Percentiles rank a stretch among this genome's conserved stretches.
phyloP scores from a whole-genome alignment of 31 red algal species.

The Odonthalia washingtoniensis region DNA sequence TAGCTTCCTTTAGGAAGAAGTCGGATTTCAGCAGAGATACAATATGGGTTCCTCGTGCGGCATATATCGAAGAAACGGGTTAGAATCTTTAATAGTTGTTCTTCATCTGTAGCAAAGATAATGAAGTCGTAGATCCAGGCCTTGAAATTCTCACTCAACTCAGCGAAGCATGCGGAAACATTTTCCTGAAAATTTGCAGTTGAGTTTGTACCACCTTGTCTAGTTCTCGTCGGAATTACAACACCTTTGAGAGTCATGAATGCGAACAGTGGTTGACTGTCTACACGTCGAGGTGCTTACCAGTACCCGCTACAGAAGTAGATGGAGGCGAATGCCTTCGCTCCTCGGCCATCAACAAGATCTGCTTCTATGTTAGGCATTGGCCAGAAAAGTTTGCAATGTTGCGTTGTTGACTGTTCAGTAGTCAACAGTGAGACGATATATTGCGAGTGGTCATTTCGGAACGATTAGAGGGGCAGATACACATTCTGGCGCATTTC shows the following conservation, averaged over 20 bases:
- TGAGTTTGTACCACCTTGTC: constrained; percentile 48
- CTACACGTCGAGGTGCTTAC: too few species aligned
- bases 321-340: too few species aligned
- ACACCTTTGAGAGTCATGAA: constrained; percentile 43
- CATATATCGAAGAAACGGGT: constrained; percentile 47
- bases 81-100: not conserved
- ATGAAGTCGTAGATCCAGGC: constrained; percentile 65
- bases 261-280: too few species aligned
- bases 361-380: constrained; percentile 56
- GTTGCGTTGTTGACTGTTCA: constrained; percentile 38
- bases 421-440: too few species aligned
- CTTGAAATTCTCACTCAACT: constrained; percentile 44
- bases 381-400: constrained; percentile 38
- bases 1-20: constrained; percentile 22
- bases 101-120: constrained; percentile 18
- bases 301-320: too few species aligned
- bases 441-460: too few species aligned
- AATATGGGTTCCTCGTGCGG: not conserved
- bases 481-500: too few species aligned
- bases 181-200: constrained; percentile 36
- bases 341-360: constrained; percentile 5
- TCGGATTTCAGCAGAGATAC: constrained; percentile 49
- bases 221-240: constrained; percentile 45
- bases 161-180: constrained; percentile 20
- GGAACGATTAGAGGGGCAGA: too few species aligned